Evolutionary conservation across 169 alveolate species (phyloP).

Genomic region (Eimeria tenella): DNA sequence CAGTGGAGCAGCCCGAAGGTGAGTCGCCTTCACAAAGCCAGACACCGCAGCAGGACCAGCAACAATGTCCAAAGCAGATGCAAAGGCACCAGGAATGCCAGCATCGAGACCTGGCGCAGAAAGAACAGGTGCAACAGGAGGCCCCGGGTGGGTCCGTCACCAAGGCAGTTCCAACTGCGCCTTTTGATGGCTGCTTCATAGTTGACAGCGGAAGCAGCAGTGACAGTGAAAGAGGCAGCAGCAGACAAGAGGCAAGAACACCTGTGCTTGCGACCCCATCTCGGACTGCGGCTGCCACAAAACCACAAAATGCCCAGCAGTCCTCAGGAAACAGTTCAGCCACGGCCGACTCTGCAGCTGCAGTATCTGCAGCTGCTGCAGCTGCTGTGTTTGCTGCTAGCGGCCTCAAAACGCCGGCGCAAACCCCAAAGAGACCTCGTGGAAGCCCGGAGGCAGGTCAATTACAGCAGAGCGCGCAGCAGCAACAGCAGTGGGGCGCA

Average conservation of each 20-base stretch:
- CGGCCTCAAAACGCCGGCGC: background rate
- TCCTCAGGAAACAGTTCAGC: background rate
- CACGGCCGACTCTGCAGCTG: conserved; percentile 1
- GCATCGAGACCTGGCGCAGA: background rate
- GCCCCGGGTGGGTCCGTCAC: background rate
- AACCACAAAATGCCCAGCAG: background rate
- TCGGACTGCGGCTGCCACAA: background rate
- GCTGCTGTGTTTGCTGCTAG: background rate
- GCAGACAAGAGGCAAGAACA: background rate
- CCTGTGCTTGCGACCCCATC: conserved; percentile 15
- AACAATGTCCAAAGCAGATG: background rate
- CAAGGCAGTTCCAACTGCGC: background rate
- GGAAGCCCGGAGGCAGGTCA: background rate
- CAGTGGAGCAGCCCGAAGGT: background rate
- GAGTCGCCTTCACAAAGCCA: background rate
- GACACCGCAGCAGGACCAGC: conserved; percentile 42
- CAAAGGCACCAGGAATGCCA: conserved; percentile 31
- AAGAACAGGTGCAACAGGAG: conserved; percentile 34
- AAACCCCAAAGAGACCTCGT: background rate
- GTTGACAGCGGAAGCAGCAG: conserved; percentile 47
- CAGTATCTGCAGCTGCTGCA: conserved; percentile 41
- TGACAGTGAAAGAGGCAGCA: conserved; percentile 26
- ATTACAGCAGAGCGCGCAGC: background rate
- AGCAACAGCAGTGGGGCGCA: conserved; percentile 26
- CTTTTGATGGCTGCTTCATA: conserved; percentile 1